Percentiles rank a stretch among this genome's conserved stretches.
phyloP scores from a whole-genome alignment of 345 rosid genomes.

The Stellera chamaejasme region DNA sequence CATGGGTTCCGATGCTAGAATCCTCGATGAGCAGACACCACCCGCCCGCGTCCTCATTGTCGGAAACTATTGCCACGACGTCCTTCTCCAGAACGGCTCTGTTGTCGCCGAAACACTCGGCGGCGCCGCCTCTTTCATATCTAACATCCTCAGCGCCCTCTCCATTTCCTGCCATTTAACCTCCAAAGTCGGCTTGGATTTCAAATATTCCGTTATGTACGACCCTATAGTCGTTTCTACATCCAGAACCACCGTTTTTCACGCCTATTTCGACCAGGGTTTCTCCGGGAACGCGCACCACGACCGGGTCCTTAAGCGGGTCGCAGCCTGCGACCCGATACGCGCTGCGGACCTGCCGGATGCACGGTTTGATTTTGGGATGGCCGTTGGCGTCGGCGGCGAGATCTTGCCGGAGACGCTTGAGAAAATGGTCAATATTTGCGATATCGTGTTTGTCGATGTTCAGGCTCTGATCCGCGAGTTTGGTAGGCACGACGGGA shows the following conservation, averaged over 20 bases:
- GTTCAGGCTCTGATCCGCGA: constrained; percentile 78
- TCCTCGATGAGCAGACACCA: constrained; percentile 10
- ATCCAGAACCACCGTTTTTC: constrained; percentile 65
- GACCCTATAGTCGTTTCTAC: constrained; percentile 31
- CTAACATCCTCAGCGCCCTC: constrained; percentile 49
- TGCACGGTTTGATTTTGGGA: constrained; percentile 50
- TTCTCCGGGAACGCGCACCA: constrained; percentile 23
- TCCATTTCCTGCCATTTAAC: constrained; percentile 41
- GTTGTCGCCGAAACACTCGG: constrained; percentile 79
- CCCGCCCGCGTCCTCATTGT: constrained; percentile 53
- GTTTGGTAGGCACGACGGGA: constrained; percentile 53
- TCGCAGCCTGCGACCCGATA: constrained; percentile 64
- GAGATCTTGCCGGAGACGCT: constrained; percentile 83
- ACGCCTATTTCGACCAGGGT: constrained; percentile 60
- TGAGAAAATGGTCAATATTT: constrained; percentile 65
- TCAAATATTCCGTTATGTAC: constrained; percentile 40
- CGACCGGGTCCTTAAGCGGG: constrained; percentile 73
- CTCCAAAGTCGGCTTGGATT: constrained; percentile 76
- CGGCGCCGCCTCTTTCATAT: constrained; percentile 88
- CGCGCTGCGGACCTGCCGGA: constrained; percentile 58
- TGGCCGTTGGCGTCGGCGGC: constrained; percentile 97
- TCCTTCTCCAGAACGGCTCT: constrained; percentile 47
- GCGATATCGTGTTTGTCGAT: constrained; percentile 66
- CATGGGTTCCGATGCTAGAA: constrained; percentile 13
- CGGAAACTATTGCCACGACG: constrained; percentile 93